Evolutionary conservation across 768 basidiomycete species (phyloP).

Genomic region (Coprinopsis marcescibilis): DNA sequence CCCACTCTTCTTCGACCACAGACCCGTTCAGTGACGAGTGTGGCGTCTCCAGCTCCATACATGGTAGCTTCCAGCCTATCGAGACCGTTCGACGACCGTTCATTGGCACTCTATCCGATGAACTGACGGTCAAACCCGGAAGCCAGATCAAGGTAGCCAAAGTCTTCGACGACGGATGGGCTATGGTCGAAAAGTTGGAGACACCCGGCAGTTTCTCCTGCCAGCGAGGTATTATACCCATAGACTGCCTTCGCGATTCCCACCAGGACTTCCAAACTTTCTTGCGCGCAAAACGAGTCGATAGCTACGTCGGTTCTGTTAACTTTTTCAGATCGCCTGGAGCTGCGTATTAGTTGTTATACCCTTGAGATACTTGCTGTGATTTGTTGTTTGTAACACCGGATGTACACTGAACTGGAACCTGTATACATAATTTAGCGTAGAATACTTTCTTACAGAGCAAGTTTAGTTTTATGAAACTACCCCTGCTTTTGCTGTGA

Average conservation of each 20-base stretch:
- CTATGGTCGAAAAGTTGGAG: constrained; percentile 49
- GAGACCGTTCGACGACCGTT: constrained; percentile 55
- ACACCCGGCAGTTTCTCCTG: background rate
- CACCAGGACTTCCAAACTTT: background rate
- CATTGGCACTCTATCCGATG: constrained; percentile 50
- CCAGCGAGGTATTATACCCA: constrained; percentile 52
- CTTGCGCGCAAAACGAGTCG: background rate
- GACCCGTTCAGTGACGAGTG: constrained; percentile 9
- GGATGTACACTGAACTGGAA: too few relatives aligned
- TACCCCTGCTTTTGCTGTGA: too few relatives aligned
- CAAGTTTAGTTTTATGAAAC: too few relatives aligned
- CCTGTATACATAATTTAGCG: too few relatives aligned
- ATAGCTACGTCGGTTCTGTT: background rate
- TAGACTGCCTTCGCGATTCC: constrained; percentile 53
- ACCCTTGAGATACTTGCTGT: too few relatives aligned
- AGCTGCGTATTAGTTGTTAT: too few relatives aligned
- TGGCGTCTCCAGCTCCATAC: constrained; percentile 5
- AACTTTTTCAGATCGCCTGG: background rate
- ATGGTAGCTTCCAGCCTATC: constrained; percentile 29
- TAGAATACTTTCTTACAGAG: too few relatives aligned
- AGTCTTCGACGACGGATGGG: constrained; percentile 71
- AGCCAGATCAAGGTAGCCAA: constrained; percentile 49
- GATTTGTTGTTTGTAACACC: too few relatives aligned
- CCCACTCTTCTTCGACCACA: constrained; percentile 6
- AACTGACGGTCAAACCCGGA: constrained; percentile 44